Base-by-base conservation (phyloP, 2,329 filamentous ascomycete genomes). In the Aciculosporium take region DNA sequence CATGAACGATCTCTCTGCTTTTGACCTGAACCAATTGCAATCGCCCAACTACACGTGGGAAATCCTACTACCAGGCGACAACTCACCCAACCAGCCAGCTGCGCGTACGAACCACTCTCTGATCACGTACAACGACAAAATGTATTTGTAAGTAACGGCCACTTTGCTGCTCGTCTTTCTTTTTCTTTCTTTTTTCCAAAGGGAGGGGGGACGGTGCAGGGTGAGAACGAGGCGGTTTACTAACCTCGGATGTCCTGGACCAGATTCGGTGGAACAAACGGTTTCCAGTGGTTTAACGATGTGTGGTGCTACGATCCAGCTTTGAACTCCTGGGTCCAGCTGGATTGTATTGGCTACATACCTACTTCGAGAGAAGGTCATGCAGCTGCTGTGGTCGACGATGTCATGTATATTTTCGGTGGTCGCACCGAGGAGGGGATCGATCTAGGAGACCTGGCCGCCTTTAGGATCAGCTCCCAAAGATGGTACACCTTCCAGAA, bases 401-500 rank as follows among this genome's bases (percentile, higher is more conserved):
- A 98, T 57, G 91, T 95, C 45, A 98, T 98, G 93, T 98, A 98
- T 65, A 79, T 98, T 46, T 98, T 98, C 59, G 93, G 93, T 51
- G 91, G 91, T 34, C 82, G 91, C 45, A 95, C 87, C 0, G 86
- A 95, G 56, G 88, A 96, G 51, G 91, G 91, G 1, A 76, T 80
- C 23, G 91, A 98, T 57, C 67, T 98, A 4, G 91, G 89, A 27
- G 91, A 98, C 60, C 70, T 98, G 33, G 89, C 91, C 2, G 91
- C 91, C 1, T 78, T 78, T 52, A 64, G 72, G 40, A 76, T 78
- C 45, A 77, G 81, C 1, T 87, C 87, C 9, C 79, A 85, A 49
- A 77, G 91, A 45, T 98, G 91, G 91, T 98, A 96, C 60, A 98
- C 91, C 28, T 98, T 98, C 63, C 91, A 98, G 56, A 98, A 98